Percentiles rank a stretch among this genome's conserved stretches.
phyloP scores from a whole-genome alignment of 108 stramenopile species.

The Conticribra guillardii region DNA sequence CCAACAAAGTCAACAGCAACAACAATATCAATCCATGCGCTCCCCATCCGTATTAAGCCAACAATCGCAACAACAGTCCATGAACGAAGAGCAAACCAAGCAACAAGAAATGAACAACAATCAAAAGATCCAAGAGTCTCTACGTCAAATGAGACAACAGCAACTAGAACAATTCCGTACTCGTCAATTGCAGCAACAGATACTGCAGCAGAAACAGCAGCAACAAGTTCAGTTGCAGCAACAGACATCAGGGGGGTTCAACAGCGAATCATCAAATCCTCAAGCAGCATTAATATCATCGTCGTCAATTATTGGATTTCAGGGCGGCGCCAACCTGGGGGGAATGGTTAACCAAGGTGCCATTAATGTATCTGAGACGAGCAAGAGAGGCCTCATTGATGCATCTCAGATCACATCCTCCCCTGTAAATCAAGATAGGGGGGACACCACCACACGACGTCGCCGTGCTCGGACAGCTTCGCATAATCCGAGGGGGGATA shows the following conservation, averaged over 20 bases:
- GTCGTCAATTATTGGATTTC: too few relatives aligned
- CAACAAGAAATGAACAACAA: background rate
- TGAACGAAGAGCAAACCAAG: background rate
- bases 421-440: too few relatives aligned
- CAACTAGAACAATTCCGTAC: background rate
- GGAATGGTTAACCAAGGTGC: background rate
- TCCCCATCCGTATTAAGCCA: conserved; percentile 1
- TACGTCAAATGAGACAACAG: background rate
- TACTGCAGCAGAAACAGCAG: background rate
- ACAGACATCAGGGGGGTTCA: too few relatives aligned
- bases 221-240: conserved; percentile 3
- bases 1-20: too few relatives aligned
- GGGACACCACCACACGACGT: too few relatives aligned
- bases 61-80: background rate
- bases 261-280: too few relatives aligned
- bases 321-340: too few relatives aligned
- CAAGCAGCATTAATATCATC: too few relatives aligned
- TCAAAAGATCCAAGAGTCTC: background rate
- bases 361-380: background rate
- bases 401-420: background rate
- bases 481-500: background rate
- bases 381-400: background rate
- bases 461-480: background rate
- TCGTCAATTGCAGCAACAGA: background rate
- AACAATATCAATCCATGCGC: background rate